phyloP scores from a whole-genome alignment of 257 asterid species.

The Paulownia fortunei region DNA sequence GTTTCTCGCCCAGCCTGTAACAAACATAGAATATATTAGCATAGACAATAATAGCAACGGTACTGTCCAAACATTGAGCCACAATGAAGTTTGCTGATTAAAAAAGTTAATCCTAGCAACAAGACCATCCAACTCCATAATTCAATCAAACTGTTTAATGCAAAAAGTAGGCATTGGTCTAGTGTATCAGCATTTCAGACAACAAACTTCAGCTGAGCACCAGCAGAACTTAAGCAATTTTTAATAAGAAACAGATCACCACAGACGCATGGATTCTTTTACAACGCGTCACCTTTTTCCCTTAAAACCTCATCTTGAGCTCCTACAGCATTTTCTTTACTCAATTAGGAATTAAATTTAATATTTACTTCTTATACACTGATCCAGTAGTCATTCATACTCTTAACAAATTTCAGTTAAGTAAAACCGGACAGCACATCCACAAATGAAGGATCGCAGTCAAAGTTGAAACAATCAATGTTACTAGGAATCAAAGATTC shows the following conservation, averaged over 20 bases:
- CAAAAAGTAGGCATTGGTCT: not conserved
- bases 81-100: not conserved
- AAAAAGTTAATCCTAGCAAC: slow-evolving; percentile 22
- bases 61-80: slow-evolving; percentile 18
- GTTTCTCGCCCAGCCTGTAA: slow-evolving; percentile 86
- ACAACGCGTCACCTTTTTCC: not conserved
- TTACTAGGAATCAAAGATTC: not conserved
- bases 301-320: slow-evolving; percentile 2
- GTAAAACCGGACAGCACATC: not conserved
- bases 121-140: slow-evolving; percentile 1
- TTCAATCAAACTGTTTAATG: slow-evolving; percentile 11
- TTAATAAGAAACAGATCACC: not conserved
- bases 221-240: slow-evolving; percentile 19
- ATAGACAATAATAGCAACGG: slow-evolving; percentile 20
- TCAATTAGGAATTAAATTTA: not conserved
- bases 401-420: slow-evolving; percentile 15
- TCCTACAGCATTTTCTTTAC: not conserved
- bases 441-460: slow-evolving; percentile 2
- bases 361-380: no score
- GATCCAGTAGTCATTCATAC: not conserved
- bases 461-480: slow-evolving; percentile 8
- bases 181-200: slow-evolving; percentile 18
- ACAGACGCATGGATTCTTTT: not conserved
- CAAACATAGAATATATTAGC: slow-evolving; percentile 29
- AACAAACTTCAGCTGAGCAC: slow-evolving; percentile 23